Base-by-base conservation (phyloP, 345 rosid species). In the Diplotaxis tenuifolia region DNA sequence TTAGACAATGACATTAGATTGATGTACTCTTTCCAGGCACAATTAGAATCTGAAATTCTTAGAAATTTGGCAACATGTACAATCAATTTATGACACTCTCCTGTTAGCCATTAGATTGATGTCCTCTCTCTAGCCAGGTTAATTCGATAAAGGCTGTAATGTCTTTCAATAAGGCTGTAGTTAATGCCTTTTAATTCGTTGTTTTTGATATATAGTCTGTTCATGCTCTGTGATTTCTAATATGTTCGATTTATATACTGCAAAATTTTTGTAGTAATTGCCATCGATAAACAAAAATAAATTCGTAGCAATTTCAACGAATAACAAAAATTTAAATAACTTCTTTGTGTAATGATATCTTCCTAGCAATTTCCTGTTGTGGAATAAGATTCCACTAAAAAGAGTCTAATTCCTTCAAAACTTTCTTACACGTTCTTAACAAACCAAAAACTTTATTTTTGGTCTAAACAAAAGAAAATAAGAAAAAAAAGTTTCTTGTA, bases 301-400 rank as follows among this genome's bases (percentile, higher is more conserved):
- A 45, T n/a, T 45, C 50, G 19, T 45, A 45, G 8, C 2, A 14
- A 5, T 4, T 42, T 42, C 7, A 45, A 45, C 18, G 18, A n/a
- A 19, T n/a, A 15, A 45, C n/a, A n/a, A 45, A 7, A 45, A 45
- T 6, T 29, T 29, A 29, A n/a, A n/a, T 45, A 45, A 45, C 50
- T 5, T 45, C 50, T 2, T n/a, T 45, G 19, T 45, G 50, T 45
- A n/a, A 15, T n/a, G 0, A 29, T 61, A 55, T 27, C 27, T 40
- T 64, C 77, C 65, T 42, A 64, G 65, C 59, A 73, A 29, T 65
- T 73, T 73, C 77, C 27, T 42, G 10, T n/a, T 14, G 59, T 56
- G 32, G 32, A 25, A 56, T 25, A 23, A 25, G 50, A n/a, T n/a
- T 45, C 50, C 19, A 45, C 50, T 15, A 45, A 45, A 40, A 47